Evolutionary conservation across 2,329 filamentous ascomycete species (phyloP), one percentile per base, ranked within the genome.

Genomic region (Fusarium metavorans): DNA sequence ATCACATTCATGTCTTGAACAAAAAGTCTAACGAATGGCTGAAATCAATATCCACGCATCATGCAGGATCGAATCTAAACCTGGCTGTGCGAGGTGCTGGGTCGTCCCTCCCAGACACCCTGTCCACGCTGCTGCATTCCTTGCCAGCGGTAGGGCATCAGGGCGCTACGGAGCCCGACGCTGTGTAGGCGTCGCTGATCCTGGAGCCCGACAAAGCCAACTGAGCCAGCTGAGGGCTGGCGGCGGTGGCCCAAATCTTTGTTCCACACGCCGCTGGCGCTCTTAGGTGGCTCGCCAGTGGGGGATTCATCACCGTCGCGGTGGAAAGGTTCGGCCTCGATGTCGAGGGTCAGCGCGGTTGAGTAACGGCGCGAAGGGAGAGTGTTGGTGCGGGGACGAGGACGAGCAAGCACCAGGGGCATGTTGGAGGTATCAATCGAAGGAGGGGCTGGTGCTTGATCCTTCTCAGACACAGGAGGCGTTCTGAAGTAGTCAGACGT

Each of bases 101-200:
- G 77, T 3, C 77, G 76, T n/a, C 73, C 76, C 39, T 69, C 76
- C 72, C 64, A 76, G 52, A 69, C 58, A 3, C 74, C 75, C 52
- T 75, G 70, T 14, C 78, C 74, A 5, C 66, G 67, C 14, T 70
- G 75, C 64, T 70, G 75, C 68, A 77, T 58, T 18, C 70, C 69
- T 30, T 78, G 77, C 74, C 70, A 78, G n/a, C 76, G 78, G 30
- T 79, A 79, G 18, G 78, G 78, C 45, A 80, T 39, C 10, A 80
- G 70, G 25, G 78, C 78, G 50, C 72, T 76, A 41, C 78, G 78
- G 30, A 80, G 75, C 25, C 78, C 78, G 45, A 80, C 67, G 45
- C 74, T 77, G 32, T 76, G 69, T n/a, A 79, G 68, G 2, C 76
- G 69, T 7, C 73, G 71, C 61, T 73, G 77, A 34, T 80, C 78